Conservation (phyloP, 768 basidiomycete genomes). For the Rhizopogon vesiculosus region DNA sequence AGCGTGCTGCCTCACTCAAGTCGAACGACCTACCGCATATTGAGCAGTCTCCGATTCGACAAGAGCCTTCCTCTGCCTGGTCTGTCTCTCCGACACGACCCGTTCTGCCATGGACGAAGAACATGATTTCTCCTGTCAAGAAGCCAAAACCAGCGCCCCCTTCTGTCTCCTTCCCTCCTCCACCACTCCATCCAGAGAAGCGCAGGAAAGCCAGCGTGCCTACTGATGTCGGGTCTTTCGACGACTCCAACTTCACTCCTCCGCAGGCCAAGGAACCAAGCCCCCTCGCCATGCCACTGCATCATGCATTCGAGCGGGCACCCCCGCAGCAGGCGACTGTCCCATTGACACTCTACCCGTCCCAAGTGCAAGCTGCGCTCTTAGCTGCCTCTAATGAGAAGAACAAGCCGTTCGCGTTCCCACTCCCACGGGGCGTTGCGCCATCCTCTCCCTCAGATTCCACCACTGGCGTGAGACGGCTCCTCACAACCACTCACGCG, state of each 20-base stretch:
- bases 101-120: slow-evolving; percentile 19
- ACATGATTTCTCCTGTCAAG: slow-evolving; percentile 12
- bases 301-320: slow-evolving; percentile 33
- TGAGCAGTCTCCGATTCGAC: slow-evolving; percentile 20
- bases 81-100: slow-evolving; percentile 28
- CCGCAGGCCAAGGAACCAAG: slow-evolving; percentile 17
- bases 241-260: slow-evolving; percentile 17
- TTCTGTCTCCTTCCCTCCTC: slow-evolving; percentile 32
- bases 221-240: slow-evolving; percentile 28
- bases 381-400: background rate
- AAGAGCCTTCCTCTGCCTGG: slow-evolving; percentile 25
- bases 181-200: slow-evolving; percentile 26
- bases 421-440: background rate
- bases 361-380: slow-evolving; percentile 12
- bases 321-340: slow-evolving; percentile 10
- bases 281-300: slow-evolving; percentile 35
- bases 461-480: slow-evolving; percentile 37
- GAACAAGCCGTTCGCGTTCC: background rate
- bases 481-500: slow-evolving; percentile 39
- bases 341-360: slow-evolving; percentile 13
- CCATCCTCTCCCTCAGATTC: slow-evolving; percentile 13
- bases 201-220: slow-evolving; percentile 33
- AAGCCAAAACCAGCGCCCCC: slow-evolving; percentile 19
- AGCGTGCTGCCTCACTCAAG: slow-evolving; percentile 29
- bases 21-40: slow-evolving; percentile 22